A percentile compares a stretch with the other conserved stretches of the same genome.
Evolutionary conservation across 1,139 yeast species (phyloP).

Genomic region (Saccharomyces hybrid): DNA sequence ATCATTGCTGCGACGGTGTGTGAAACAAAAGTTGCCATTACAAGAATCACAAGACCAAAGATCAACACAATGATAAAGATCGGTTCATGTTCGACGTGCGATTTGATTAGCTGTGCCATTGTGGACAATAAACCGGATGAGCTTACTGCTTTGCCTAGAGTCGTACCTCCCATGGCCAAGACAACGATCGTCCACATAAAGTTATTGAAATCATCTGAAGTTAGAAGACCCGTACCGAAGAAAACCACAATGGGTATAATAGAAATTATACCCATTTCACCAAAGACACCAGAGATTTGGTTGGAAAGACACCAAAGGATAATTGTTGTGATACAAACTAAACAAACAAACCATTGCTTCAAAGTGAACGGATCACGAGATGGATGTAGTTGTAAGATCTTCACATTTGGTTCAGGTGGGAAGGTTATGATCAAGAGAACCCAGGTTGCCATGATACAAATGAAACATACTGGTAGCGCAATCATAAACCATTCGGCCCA

Average conservation of each 20-base stretch:
- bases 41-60: conserved; percentile 70
- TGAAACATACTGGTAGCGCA: conserved; percentile 66
- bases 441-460: conserved; percentile 65
- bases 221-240: conserved; percentile 79
- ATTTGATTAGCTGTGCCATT: conserved; percentile 63
- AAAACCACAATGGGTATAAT: conserved; percentile 74
- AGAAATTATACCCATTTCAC: conserved; percentile 87
- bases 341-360: conserved; percentile 63
- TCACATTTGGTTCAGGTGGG: conserved; percentile 51
- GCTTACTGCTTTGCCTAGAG: conserved; percentile 84
- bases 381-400: conserved; percentile 52
- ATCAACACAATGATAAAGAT: conserved; percentile 62
- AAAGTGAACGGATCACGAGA: conserved; percentile 57
- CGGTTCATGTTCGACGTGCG: conserved; percentile 50
- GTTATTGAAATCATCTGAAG: conserved; percentile 82
- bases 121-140: conserved; percentile 79
- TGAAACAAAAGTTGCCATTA: conserved; percentile 87
- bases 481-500: conserved; percentile 94
- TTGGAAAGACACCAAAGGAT: conserved; percentile 79
- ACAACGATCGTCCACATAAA: conserved; percentile 91
- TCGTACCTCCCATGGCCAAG: conserved; percentile 94
- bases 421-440: conserved; percentile 58
- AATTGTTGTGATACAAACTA: conserved; percentile 64
- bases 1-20: conserved; percentile 95
- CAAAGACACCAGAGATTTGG: conserved; percentile 60